Base-by-base conservation (phyloP, 306 rosid genomes). In the Acmispon strigosus region DNA sequence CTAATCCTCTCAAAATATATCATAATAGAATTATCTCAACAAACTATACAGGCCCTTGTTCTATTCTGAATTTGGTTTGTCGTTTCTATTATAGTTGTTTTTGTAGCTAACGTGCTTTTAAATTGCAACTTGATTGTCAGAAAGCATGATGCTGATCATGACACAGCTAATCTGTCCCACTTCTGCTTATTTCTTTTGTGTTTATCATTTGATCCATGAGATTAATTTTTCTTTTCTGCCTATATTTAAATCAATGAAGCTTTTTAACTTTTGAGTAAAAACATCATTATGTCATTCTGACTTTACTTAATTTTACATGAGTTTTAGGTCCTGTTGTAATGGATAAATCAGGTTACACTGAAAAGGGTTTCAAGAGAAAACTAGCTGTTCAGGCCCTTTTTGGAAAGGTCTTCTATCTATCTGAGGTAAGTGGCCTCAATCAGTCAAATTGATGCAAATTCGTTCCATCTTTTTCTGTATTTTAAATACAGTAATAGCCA, bases 321-420 rank as follows among this genome's bases (percentile, higher is more conserved):
- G 70, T 78, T 82, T 67, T 89, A 94, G 97, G 98, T 43, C 98
- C 98, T 18, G 87, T 90, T 74, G 96, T 94, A 69, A 80, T 90
- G 98, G 81, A 90, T 37, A 64, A 77, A 67, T 75, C 97, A 12
- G 97, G 98, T 72, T 94, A 94, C 76, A 81, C 96, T 27, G 98
- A 94, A 83, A 89, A 60, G 84, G 98, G 97, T 80, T 94, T 94
- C 82, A 94, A 94, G 83, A 87, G 98, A 87, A 94, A 94, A 77
- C 82, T 94, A 66, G 98, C 97, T 18, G 92, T 90, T 61, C 95
- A 90, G 78, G 83, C 88, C 37, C 96, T 94, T 44, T 94, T 94
- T 65, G 97, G 97, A 72, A 94, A 94, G 82, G 78, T 94, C 70
- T 94, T 89, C 86, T 90, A 94, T 78, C 85, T 94, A 42, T 90